Percentiles rank a stretch among this genome's conserved stretches.
Conservation (phyloP, 2,329 filamentous ascomycete genomes). For the Sporothrix pallida region DNA sequence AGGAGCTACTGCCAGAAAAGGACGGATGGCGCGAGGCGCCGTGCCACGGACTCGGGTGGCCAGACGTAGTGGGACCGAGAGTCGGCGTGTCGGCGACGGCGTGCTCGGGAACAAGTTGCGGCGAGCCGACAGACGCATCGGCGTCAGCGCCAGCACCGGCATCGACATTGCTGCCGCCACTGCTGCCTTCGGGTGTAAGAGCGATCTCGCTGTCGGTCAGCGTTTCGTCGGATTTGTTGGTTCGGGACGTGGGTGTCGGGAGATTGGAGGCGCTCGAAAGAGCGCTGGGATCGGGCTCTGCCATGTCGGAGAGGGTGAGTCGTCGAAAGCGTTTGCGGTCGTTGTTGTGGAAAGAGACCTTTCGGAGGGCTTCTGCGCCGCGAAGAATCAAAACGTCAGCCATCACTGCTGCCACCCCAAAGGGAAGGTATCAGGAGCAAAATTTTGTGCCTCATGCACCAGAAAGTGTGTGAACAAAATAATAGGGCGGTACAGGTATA, state of each 20-base stretch:
- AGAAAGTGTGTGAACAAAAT: background rate
- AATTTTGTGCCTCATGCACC: background rate
- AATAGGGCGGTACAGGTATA: background rate
- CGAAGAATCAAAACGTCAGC: slow-evolving; percentile 53
- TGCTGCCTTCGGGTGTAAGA: slow-evolving; percentile 52
- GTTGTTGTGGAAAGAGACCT: slow-evolving; percentile 50
- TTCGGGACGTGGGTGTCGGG: background rate
- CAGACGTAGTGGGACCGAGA: slow-evolving; percentile 50
- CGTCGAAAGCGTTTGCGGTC: slow-evolving; percentile 46
- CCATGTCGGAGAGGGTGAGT: slow-evolving; percentile 53
- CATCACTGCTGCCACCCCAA: slow-evolving; percentile 40
- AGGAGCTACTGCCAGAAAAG: slow-evolving; percentile 83
- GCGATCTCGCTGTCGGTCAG: slow-evolving; percentile 53
- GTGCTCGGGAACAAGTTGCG: slow-evolving; percentile 55
- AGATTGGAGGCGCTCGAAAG: background rate
- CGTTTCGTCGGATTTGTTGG: slow-evolving; percentile 46
- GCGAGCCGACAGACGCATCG: slow-evolving; percentile 44
- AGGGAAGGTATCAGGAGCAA: background rate
- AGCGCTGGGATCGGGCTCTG: slow-evolving; percentile 44
- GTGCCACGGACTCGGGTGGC: slow-evolving; percentile 31
- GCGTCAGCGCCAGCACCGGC: background rate
- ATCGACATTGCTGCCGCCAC: slow-evolving; percentile 31
- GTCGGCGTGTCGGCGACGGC: slow-evolving; percentile 56
- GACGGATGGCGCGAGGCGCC: slow-evolving; percentile 74
- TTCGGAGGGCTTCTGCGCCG: slow-evolving; percentile 49